These are phyloP conservation scores for Talaromyces sp. DNA, from an alignment of 2,329 filamentous ascomycete species.

Conservation along the genomic window DNA sequence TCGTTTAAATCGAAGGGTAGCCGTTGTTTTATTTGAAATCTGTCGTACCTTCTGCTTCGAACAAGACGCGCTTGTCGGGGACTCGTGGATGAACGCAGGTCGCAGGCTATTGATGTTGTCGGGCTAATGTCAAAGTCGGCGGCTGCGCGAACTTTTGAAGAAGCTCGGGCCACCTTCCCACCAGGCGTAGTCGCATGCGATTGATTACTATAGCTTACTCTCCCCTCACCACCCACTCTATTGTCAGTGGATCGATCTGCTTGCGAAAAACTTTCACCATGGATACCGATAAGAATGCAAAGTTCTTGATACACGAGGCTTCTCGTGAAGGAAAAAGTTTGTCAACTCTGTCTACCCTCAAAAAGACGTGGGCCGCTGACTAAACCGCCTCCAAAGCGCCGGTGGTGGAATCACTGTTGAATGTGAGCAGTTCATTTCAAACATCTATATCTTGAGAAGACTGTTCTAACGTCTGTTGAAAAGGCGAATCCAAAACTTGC, in stretches of 20 bases:
- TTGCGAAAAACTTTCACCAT: constrained; percentile 20
- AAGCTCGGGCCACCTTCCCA: constrained; percentile 12
- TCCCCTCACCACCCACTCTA: not conserved
- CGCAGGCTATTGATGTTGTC: not conserved
- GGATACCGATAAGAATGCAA: constrained; percentile 46
- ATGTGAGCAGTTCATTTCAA: constrained; percentile 42
- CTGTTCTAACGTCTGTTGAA: not conserved
- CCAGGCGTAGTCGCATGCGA: constrained; percentile 1
- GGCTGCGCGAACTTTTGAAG: constrained; percentile 9
- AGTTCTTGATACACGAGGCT: constrained; percentile 82
- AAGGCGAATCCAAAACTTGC: constrained; percentile 77
- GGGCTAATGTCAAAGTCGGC: not conserved
- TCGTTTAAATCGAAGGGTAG: not conserved
- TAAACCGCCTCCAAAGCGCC: constrained; percentile 47
- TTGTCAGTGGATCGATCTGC: not conserved
- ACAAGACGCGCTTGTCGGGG: not conserved
- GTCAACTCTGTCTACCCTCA: constrained; percentile 14
- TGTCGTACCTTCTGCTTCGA: not conserved
- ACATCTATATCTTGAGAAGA: not conserved
- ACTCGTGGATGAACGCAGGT: not conserved
- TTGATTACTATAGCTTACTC: not conserved
- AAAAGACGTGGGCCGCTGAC: not conserved
- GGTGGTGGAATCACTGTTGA: constrained; percentile 68
- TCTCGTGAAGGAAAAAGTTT: constrained; percentile 78
- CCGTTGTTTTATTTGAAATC: not conserved